Conservation (phyloP, 2,329 filamentous ascomycete genomes). For the Hymenoscyphus repandus region DNA sequence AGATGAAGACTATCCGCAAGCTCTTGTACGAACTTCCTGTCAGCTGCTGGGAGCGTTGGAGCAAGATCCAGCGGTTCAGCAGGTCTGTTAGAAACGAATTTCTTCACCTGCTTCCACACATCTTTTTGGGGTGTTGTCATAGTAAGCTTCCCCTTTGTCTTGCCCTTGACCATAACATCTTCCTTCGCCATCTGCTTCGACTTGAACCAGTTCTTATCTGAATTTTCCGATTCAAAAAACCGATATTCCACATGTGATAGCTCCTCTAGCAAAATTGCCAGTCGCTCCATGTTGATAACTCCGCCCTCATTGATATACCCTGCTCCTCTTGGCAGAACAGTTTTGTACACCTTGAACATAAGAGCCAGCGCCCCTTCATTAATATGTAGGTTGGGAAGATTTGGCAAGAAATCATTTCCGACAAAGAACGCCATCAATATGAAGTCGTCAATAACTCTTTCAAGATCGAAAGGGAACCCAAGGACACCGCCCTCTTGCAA, state of each 20-base stretch:
- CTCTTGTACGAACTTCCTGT: constrained; percentile 90
- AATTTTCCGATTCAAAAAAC: constrained; percentile 87
- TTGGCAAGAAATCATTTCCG: constrained; percentile 97
- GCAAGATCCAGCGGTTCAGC: constrained; percentile 67
- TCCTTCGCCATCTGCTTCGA: constrained; percentile 72
- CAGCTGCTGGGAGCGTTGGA: constrained; percentile 66
- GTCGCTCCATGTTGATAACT: constrained; percentile 78
- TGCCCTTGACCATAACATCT: constrained; percentile 57
- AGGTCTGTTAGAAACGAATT: constrained; percentile 69
- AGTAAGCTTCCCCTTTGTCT: constrained; percentile 61
- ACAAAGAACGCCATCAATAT: constrained; percentile 99
- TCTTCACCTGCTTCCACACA: constrained; percentile 76
- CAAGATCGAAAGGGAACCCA: constrained; percentile 81
- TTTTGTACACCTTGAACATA: constrained; percentile 97
- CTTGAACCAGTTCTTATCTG: constrained; percentile 87
- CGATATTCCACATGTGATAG: constrained; percentile 82
- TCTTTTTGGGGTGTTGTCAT: constrained; percentile 77
- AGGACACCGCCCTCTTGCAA: constrained; percentile 69
- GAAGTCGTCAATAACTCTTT: constrained; percentile 97
- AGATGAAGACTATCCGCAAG: constrained; percentile 66
- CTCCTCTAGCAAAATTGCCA: constrained; percentile 74
- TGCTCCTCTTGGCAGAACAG: constrained; percentile 76
- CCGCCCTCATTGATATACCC: constrained; percentile 97
- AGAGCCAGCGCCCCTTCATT: constrained; percentile 94
- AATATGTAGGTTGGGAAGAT: constrained; percentile 92